Evolutionary conservation across 345 rosid species (phyloP).

Genomic region (Angophora floribunda): DNA sequence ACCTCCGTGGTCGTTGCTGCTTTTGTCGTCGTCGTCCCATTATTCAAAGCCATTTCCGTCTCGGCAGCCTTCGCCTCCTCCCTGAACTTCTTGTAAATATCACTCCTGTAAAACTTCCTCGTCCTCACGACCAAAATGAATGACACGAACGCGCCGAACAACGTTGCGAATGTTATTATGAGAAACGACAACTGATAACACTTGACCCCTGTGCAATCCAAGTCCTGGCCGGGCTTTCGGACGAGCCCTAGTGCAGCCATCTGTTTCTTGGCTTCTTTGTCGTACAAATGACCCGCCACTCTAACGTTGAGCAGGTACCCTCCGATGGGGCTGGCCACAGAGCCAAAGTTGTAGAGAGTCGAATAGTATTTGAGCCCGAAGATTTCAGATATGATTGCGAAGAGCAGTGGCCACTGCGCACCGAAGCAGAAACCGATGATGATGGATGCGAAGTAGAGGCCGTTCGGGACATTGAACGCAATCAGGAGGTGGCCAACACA

Average conservation of each 20-base stretch:
- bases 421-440: constrained; percentile 52
- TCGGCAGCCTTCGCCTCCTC: constrained; percentile 28
- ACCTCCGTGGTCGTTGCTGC: neutral
- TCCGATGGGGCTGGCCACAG: constrained; percentile 57
- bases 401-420: constrained; percentile 53
- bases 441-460: constrained; percentile 42
- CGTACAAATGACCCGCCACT: constrained; percentile 48
- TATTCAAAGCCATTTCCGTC: constrained; percentile 18
- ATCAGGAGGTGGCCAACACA: constrained; percentile 42
- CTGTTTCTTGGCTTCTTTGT: constrained; percentile 43
- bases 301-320: constrained; percentile 42
- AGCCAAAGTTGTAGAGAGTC: constrained; percentile 48
- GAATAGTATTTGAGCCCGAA: constrained; percentile 65
- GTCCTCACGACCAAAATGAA: constrained; percentile 51
- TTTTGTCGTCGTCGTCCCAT: neutral
- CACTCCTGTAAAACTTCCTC: constrained; percentile 46
- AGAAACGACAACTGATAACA: constrained; percentile 53
- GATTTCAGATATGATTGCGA: constrained; percentile 49
- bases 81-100: constrained; percentile 51
- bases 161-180: constrained; percentile 34
- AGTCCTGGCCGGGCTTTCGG: constrained; percentile 15
- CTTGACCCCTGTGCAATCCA: constrained; percentile 34
- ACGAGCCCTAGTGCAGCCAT: constrained; percentile 8
- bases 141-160: constrained; percentile 40
- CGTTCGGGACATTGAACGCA: constrained; percentile 28